Evolutionary conservation across 345 rosid genomes (phyloP).

Genomic region (Linum usitatissimum): DNA sequence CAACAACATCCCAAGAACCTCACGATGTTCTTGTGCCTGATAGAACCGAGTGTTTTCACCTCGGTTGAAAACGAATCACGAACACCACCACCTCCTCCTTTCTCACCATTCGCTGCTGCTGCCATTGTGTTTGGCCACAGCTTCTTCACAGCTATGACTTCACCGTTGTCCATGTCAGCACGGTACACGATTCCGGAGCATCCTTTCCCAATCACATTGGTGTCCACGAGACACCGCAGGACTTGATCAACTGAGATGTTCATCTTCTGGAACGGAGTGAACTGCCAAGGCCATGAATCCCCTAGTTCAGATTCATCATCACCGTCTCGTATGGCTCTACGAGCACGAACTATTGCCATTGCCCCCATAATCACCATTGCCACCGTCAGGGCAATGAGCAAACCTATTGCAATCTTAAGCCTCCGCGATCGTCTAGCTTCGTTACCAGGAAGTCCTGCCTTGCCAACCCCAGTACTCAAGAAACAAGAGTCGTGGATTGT

Average conservation of each 20-base stretch:
- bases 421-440: conserved; percentile 30
- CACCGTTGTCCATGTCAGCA: conserved; percentile 74
- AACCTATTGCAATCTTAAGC: conserved; percentile 61
- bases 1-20: conserved; percentile 89
- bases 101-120: conserved; percentile 33
- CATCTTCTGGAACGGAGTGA: conserved; percentile 92
- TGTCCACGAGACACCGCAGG: conserved; percentile 63
- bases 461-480: conserved; percentile 21
- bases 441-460: conserved; percentile 22
- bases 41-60: conserved; percentile 79
- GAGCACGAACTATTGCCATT: conserved; percentile 48
- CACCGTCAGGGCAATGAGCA: conserved; percentile 56
- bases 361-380: conserved; percentile 66
- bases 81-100: conserved; percentile 20
- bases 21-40: conserved; percentile 90
- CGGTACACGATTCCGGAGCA: conserved; percentile 87
- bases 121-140: conserved; percentile 65
- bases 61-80: conserved; percentile 93
- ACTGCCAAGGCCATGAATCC: conserved; percentile 88
- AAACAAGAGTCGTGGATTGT: conserved; percentile 55
- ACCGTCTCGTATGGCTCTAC: conserved; percentile 33
- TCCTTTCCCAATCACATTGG: conserved; percentile 86
- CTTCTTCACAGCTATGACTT: conserved; percentile 89
- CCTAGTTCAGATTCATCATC: conserved; percentile 65
- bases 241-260: conserved; percentile 79